Percentiles rank a stretch among this genome's conserved stretches.
Evolutionary conservation across 805 yeast genomes (phyloP).

Genomic region (Suhomyces vadensis): DNA sequence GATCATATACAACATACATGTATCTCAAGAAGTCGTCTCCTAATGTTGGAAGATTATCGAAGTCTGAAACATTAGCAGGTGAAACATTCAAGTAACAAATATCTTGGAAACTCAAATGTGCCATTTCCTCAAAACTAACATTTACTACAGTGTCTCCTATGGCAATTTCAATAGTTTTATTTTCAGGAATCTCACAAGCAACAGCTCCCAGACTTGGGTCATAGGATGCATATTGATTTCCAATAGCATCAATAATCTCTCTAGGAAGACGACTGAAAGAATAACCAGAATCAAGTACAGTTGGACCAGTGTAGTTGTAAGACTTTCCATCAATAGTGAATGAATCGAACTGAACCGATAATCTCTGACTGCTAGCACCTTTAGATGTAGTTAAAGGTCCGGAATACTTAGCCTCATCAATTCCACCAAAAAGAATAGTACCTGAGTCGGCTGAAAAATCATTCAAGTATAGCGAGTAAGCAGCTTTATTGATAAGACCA

Average conservation of each 20-base stretch:
- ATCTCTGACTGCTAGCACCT: not conserved
- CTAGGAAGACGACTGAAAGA: conserved; percentile 6
- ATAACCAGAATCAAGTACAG: conserved; percentile 12
- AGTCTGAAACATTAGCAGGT: not conserved
- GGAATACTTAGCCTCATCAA: conserved; percentile 18
- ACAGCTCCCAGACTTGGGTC: too few relatives aligned
- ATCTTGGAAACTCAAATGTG: too few relatives aligned
- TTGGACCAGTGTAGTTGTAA: conserved; percentile 1
- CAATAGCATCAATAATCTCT: not conserved
- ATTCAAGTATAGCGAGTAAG: conserved; percentile 19
- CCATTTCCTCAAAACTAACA: too few relatives aligned
- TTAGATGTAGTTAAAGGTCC: conserved; percentile 9
- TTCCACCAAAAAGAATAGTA: conserved; percentile 21
- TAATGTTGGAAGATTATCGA: conserved; percentile 21
- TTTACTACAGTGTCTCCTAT: too few relatives aligned
- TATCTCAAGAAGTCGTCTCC: conserved; percentile 56
- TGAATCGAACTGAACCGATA: conserved; percentile 4
- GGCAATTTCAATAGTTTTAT: too few relatives aligned
- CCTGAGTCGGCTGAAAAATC: conserved; percentile 9
- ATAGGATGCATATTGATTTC: too few relatives aligned
- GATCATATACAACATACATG: conserved; percentile 56
- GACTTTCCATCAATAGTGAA: not conserved
- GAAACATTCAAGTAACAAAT: not conserved
- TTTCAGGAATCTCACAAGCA: too few relatives aligned
- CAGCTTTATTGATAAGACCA: conserved; percentile 11